Evolutionary conservation across 257 asterid species (phyloP).

Genomic region (Leptodermis oblonga): DNA sequence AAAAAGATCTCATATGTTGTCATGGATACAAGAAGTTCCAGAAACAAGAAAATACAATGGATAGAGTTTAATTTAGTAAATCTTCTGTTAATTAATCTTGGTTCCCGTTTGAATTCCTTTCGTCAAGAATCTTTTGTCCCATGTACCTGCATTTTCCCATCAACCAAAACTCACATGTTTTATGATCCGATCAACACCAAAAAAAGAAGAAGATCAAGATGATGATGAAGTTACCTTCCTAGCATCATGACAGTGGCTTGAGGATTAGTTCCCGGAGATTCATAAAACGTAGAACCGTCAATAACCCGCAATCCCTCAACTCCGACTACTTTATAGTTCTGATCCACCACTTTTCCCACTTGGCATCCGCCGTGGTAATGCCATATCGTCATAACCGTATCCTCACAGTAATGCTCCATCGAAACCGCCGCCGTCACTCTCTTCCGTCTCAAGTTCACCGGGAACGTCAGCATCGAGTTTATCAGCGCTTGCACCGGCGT

Average conservation of each 20-base stretch:
- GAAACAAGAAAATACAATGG: too few relatives aligned
- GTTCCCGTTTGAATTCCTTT: conserved; percentile 28
- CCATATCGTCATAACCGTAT: conserved; percentile 77
- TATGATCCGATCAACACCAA: not conserved
- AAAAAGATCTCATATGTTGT: too few relatives aligned
- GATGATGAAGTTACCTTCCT: conserved; percentile 47
- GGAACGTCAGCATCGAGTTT: conserved; percentile 33
- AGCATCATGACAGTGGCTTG: conserved; percentile 97
- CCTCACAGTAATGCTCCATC: conserved; percentile 58
- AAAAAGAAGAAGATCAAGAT: not conserved
- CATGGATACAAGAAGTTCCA: too few relatives aligned
- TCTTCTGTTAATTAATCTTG: too few relatives aligned
- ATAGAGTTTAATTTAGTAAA: too few relatives aligned
- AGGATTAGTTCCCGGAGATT: conserved; percentile 83
- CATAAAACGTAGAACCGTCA: conserved; percentile 66
- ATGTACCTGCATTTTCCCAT: conserved; percentile 50
- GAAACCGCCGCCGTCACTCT: conserved; percentile 38
- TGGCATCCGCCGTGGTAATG: conserved; percentile 95
- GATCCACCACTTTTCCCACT: conserved; percentile 60
- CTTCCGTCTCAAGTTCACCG: conserved; percentile 41
- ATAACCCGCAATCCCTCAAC: conserved; percentile 64
- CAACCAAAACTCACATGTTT: not conserved
- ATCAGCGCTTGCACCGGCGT: conserved; percentile 32
- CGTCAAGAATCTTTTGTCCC: conserved; percentile 54
- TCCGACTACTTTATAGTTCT: conserved; percentile 49